Conservation (phyloP, 78 protist genomes). For the Polysphondylium violaceum region DNA sequence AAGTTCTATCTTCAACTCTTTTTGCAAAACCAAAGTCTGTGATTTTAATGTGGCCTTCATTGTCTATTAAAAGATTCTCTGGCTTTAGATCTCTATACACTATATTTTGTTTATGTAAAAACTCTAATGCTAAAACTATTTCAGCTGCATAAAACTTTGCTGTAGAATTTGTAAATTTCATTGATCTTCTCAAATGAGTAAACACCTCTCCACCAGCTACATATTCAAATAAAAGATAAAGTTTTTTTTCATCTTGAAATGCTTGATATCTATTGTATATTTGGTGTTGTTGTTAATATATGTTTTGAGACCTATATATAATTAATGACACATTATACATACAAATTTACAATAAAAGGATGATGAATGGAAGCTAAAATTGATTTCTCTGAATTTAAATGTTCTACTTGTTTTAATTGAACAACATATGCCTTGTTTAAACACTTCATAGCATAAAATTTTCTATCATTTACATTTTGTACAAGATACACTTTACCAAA, state of each 20-base stretch:
- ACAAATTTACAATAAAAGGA: slow-evolving; percentile 94
- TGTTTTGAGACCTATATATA: not conserved
- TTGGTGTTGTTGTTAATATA: not conserved
- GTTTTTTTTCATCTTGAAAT: slow-evolving; percentile 87
- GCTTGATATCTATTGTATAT: slow-evolving; percentile 56
- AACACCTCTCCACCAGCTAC: slow-evolving; percentile 88
- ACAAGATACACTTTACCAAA: slow-evolving; percentile 90
- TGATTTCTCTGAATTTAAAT: slow-evolving; percentile 88
- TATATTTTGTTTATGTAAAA: slow-evolving; percentile 88
- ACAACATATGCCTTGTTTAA: slow-evolving; percentile 89
- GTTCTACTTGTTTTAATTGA: slow-evolving; percentile 81
- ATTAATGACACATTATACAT: not conserved
- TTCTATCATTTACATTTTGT: slow-evolving; percentile 29
- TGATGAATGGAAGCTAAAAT: slow-evolving; percentile 81
- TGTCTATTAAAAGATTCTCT: slow-evolving; percentile 93
- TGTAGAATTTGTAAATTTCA: slow-evolving; percentile 36
- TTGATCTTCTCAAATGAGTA: slow-evolving; percentile 61
- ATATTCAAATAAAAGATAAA: slow-evolving; percentile 93
- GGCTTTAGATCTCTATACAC: slow-evolving; percentile 96
- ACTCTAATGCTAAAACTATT: slow-evolving; percentile 86
- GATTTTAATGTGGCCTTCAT: slow-evolving; percentile 81
- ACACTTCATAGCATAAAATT: slow-evolving; percentile 87
- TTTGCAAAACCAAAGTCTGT: slow-evolving; percentile 96
- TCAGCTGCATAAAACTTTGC: slow-evolving; percentile 91
- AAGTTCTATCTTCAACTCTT: slow-evolving; percentile 89